Evolutionary conservation across 805 yeast species (phyloP).

Genomic region (Pichia heedii): DNA sequence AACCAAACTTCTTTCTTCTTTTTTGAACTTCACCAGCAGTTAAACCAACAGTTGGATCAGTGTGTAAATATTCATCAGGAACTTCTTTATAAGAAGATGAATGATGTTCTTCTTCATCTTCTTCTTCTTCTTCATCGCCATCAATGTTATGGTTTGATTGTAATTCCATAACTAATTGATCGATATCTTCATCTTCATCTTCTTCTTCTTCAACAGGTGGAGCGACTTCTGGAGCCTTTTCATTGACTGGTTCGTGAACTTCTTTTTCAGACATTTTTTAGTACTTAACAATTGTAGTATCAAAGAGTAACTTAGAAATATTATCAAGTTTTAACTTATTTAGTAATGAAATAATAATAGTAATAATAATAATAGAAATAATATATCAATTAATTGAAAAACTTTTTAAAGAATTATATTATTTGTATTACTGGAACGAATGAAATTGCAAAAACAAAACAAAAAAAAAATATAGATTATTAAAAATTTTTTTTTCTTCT

Average conservation of each 20-base stretch:
- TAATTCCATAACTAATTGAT: slow-evolving; percentile 67
- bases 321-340: not conserved
- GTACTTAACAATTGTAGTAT: too few relatives aligned
- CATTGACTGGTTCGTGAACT: slow-evolving; percentile 27
- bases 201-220: slow-evolving; percentile 29
- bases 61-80: slow-evolving; percentile 78
- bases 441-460: not conserved
- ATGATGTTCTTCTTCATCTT: slow-evolving; percentile 37
- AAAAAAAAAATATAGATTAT: too few relatives aligned
- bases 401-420: too few relatives aligned
- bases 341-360: too few relatives aligned
- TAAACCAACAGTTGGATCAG: slow-evolving; percentile 73
- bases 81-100: slow-evolving; percentile 62
- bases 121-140: slow-evolving; percentile 39
- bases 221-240: slow-evolving; percentile 52
- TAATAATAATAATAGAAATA: too few relatives aligned
- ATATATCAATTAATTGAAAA: too few relatives aligned
- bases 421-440: too few relatives aligned
- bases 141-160: slow-evolving; percentile 52
- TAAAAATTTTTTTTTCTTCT: not conserved
- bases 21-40: slow-evolving; percentile 64
- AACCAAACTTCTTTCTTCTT: slow-evolving; percentile 86
- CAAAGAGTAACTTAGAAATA: too few relatives aligned
- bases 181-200: slow-evolving; percentile 49
- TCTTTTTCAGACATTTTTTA: slow-evolving; percentile 11